Evolutionary conservation across 805 yeast genomes (phyloP), one percentile per base, ranked within the genome.

Genomic region (Candida insectorum): DNA sequence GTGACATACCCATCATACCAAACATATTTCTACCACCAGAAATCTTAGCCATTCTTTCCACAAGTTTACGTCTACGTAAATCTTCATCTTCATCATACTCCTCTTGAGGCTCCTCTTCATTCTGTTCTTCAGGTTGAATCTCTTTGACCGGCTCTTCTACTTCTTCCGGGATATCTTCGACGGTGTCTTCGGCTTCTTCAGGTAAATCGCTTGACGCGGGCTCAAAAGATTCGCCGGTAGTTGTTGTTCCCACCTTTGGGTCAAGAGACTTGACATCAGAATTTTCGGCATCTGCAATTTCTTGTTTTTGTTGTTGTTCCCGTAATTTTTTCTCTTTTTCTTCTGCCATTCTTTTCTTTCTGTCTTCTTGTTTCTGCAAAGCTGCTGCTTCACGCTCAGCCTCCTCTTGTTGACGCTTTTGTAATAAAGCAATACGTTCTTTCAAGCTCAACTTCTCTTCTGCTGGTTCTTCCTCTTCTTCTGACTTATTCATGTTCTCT

Each of bases 41-140:
- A 13, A 91, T 73, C 48, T 81, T 85, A n/a, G 98, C 97, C 96
- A 91, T 91, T 40, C 97, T 75, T 43, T 85, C 96, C 14, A 94
- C 80, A 33, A 91, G 66, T 5, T 81, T 85, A 30, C 81, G 73
- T 48, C 93, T 75, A 36, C 82, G 75, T 4, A 80, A 68, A 41
- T 84, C 93, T 51, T 85, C 94, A 26, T 77, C 84, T 33, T 84
- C 91, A 33, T 78, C 82, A 1, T 75, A 85, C 0, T 67, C 77
- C 3, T 65, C 77, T 0, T 66, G 79, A 0, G 62, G 77, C 0
- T 64, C 74, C 2, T 60, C 72, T 4, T 66, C 79, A 2, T 65
- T 76, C 2, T 70, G 74, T 19, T 43, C 48, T 14, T 44, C 51
- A 7, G 30, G 47, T 12, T 28, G 41, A 12, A 14, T 14, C 26